Conservation (phyloP, 208 protist genomes). For the Tetramitus jugosus region DNA sequence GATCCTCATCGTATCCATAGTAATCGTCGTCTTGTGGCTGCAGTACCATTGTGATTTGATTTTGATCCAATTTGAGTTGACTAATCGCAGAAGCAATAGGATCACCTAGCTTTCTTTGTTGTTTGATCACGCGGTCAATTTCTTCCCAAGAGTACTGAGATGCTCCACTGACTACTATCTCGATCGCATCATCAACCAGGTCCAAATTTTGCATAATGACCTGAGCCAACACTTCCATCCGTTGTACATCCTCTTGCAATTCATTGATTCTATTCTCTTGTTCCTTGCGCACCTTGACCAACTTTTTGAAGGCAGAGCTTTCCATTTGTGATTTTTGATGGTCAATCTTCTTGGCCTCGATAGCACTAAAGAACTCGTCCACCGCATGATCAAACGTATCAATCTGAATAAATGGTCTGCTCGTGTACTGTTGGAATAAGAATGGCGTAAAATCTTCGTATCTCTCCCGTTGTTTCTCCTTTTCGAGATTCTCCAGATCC, state of each 20-base stretch:
- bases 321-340: constrained; percentile 65
- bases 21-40: constrained; percentile 44
- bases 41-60: constrained; percentile 67
- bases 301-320: constrained; percentile 61
- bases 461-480: constrained; percentile 32
- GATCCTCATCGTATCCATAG: too few species aligned
- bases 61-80: constrained; percentile 72
- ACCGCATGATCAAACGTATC: constrained; percentile 74
- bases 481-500: not conserved
- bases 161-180: constrained; percentile 64
- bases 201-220: constrained; percentile 70
- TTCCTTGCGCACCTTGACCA: constrained; percentile 73
- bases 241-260: constrained; percentile 54
- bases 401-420: constrained; percentile 34
- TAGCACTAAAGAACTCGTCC: constrained; percentile 81
- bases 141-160: constrained; percentile 34
- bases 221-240: constrained; percentile 59
- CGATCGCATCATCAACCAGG: constrained; percentile 73
- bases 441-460: constrained; percentile 81
- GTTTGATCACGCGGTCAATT: constrained; percentile 42
- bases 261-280: constrained; percentile 66
- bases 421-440: constrained; percentile 63
- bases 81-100: constrained; percentile 80
- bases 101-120: constrained; percentile 72
- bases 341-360: constrained; percentile 71